Conservation (phyloP, 345 rosid species). For the Populus pruinosa region DNA sequence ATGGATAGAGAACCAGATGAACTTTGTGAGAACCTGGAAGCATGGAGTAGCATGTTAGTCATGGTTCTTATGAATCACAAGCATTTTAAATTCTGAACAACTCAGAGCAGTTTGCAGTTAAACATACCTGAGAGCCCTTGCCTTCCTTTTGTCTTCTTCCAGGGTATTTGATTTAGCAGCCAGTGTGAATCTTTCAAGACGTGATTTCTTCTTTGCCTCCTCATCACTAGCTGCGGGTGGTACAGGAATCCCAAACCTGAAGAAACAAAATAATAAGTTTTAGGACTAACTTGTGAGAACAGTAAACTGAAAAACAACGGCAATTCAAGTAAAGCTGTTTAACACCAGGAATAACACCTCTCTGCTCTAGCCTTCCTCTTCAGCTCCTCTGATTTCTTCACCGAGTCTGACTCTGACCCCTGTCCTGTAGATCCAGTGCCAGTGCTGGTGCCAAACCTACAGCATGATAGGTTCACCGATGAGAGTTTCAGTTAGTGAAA, state of each 20-base stretch:
- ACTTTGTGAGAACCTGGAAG: constrained; percentile 59
- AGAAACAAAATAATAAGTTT: neutral
- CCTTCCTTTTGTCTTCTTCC: constrained; percentile 82
- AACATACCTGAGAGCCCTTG: constrained; percentile 68
- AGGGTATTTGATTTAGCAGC: constrained; percentile 44
- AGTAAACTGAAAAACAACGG: neutral
- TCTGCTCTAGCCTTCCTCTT: constrained; percentile 95
- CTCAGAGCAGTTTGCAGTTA: neutral
- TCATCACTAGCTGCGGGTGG: constrained; percentile 43
- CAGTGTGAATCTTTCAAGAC: constrained; percentile 68
- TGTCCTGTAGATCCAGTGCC: constrained; percentile 5
- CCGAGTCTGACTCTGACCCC: constrained; percentile 30
- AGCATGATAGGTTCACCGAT: neutral
- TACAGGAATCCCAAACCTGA: constrained; percentile 67
- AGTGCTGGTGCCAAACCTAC: constrained; percentile 68
- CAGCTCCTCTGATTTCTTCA: constrained; percentile 64
- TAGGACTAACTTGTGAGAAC: neutral
- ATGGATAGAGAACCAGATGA: constrained; percentile 40
- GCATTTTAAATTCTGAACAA: neutral
- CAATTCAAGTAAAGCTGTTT: neutral
- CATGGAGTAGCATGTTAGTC: neutral
- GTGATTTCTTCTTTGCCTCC: constrained; percentile 82
- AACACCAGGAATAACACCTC: constrained; percentile 41
- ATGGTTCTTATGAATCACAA: neutral
- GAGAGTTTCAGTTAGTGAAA: neutral